Evolutionary conservation across 768 basidiomycete genomes (phyloP), one percentile per base, ranked within the genome.

Genomic region (Coprinopsis sp.): DNA sequence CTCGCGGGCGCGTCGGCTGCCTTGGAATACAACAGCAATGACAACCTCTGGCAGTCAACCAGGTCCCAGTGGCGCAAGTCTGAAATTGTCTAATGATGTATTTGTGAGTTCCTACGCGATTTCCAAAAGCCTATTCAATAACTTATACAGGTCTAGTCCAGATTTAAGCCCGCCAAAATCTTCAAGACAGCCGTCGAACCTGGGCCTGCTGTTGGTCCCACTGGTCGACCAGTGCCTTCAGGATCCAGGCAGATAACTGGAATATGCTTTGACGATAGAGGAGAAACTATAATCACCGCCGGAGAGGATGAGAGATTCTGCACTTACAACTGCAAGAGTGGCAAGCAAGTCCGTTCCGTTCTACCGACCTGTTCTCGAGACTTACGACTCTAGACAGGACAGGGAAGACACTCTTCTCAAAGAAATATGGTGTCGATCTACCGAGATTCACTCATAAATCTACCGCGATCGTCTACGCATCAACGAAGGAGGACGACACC

Each of bases 381-480:
- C 48, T 49, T 30, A 49, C 22, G 28, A 39, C 34, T n/a, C 29
- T 41, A 41, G 29, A 11, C 52, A 89, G 94, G 72, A 76, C 77
- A 42, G 57, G 78, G 27, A 93, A 90, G 65, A 84, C 82, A 1
- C 65, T 93, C 3, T 80, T 85, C 56, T 97, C 94, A 0, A 93
- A 94, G 67, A 99, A 99, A 64, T 99, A 98, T 64, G 96, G 96
- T 1, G 87, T 93, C 36, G 91, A 95, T 64, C 77, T 94, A 16
- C 91, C 93, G 18, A 81, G 95, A 3, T 96, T 97, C 58, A 97
- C 95, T 0, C 96, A 98, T 70, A 89, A 88, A 61, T 84, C 79
- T 54, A 81, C 82, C 0, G 81, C 85, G 3, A 84, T 97, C 37
- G 61, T 98, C 2, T 82, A 97, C 58, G 88, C 94, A 6, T 94